Base-by-base conservation (phyloP, 1,139 yeast genomes). In the Lizanozyma gosingica region DNA sequence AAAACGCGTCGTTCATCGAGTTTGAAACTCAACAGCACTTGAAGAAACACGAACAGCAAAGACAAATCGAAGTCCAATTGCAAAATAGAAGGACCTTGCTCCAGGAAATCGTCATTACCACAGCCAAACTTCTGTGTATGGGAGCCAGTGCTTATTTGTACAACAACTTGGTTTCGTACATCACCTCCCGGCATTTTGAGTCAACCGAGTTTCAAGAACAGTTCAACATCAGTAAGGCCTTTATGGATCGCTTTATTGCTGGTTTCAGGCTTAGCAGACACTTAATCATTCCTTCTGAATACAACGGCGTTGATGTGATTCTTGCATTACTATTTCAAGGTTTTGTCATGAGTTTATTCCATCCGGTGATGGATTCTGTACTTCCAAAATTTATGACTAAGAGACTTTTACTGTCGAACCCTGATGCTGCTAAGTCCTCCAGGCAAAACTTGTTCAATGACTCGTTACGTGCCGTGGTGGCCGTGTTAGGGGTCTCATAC, bases 401-500 rank as follows among this genome's bases (percentile, higher is more conserved):
- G 11, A 45, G 67, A 44, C 45, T 62, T 35, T 48, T 62, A 35
- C 54, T 62, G 3, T 61, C 65, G 3, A 60, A 60, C 40, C 66
- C 66, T 11, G 29, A 22, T 22, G 29, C 29, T 22, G 29, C 29
- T 22, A 22, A 22, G 29, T 22, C 29, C 11, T 11, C 11, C 9
- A 6, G 29, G 6, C 29, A 22, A 11, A 22, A 22, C 29, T 22
- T 22, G 9, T 22, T 22, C 29, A 22, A 22, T 22, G 29, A 22
- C 11, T 22, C 29, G 6, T 22, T 78, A 44, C 73, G 95, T 46
- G 75, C 85, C 34, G 66, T 76, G 40, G 80, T 86, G 38, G 88
- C 94, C 4, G 78, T 88, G 51, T 63, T 88, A 45, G 97, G 97
- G 3, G 77, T 90, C 22, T 76, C 86, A 6, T 88, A 85, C 54